Evolutionary conservation across 768 basidiomycete species (phyloP).

Genomic region (Asterophora lycoperdoides): DNA sequence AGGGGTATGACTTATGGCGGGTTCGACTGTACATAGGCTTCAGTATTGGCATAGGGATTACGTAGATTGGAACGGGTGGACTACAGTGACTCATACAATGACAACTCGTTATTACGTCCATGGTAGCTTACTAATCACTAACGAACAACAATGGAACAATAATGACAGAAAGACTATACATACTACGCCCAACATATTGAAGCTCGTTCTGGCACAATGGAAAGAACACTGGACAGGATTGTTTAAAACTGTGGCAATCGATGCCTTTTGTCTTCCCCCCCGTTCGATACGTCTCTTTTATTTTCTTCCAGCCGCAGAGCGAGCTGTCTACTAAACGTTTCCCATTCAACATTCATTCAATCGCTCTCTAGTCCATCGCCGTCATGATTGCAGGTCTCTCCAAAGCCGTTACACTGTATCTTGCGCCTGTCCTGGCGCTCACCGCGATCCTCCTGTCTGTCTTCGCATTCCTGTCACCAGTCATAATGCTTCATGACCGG

Average conservation of each 20-base stretch:
- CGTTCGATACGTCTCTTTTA: slow-evolving; percentile 14
- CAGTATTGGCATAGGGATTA: no score
- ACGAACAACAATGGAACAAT: slow-evolving; percentile 5
- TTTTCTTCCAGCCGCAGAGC: slow-evolving; percentile 23
- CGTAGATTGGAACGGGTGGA: no score
- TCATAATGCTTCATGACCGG: slow-evolving; percentile 50
- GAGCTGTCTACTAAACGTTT: slow-evolving; percentile 18
- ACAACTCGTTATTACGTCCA: no score
- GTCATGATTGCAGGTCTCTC: slow-evolving; percentile 69
- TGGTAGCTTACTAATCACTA: not conserved
- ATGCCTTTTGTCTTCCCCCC: slow-evolving; percentile 9
- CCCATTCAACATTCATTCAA: slow-evolving; percentile 11
- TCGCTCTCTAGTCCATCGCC: slow-evolving; percentile 1
- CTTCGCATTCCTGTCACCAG: slow-evolving; percentile 67
- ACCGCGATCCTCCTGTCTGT: slow-evolving; percentile 63
- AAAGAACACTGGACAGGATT: not conserved
- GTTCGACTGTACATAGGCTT: no score
- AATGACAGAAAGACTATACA: no score
- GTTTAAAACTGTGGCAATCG: slow-evolving; percentile 4
- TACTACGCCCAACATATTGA: no score
- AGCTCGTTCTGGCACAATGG: slow-evolving; percentile 9
- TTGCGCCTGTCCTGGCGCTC: slow-evolving; percentile 62
- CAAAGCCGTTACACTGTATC: slow-evolving; percentile 62
- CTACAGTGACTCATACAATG: no score
- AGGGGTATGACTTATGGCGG: no score